Evolutionary conservation across 768 basidiomycete genomes (phyloP).

Genomic region (Dioszegia aurantiaca): DNA sequence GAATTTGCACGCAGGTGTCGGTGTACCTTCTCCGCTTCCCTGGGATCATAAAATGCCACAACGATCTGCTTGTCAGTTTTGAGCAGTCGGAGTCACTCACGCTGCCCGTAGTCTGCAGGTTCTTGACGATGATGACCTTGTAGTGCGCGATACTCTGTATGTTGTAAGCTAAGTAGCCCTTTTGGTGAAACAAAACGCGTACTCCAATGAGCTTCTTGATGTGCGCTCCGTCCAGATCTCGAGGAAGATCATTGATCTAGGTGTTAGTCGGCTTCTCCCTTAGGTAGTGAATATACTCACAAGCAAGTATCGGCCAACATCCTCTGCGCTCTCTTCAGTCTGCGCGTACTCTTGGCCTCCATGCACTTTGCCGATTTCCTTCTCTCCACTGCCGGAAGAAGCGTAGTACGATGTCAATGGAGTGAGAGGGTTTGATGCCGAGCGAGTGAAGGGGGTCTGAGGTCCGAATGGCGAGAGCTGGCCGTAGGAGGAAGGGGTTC

Average conservation of each 20-base stretch:
- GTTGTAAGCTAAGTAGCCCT: background rate
- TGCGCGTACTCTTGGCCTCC: background rate
- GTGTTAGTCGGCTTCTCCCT: background rate
- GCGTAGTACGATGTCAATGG: constrained; percentile 5
- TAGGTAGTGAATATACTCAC: constrained; percentile 11
- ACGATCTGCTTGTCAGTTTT: constrained; percentile 25
- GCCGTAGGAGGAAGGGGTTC: background rate
- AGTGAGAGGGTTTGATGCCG: constrained; percentile 4
- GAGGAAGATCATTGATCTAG: constrained; percentile 28
- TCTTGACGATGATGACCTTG: constrained; percentile 69
- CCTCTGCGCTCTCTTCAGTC: constrained; percentile 17
- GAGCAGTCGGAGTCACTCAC: constrained; percentile 16
- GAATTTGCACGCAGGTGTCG: constrained; percentile 14
- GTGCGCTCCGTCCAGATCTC: constrained; percentile 1
- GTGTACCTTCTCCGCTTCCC: constrained; percentile 32
- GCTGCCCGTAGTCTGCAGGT: constrained; percentile 20
- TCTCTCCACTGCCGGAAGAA: constrained; percentile 1
- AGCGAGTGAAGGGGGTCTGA: constrained; percentile 1
- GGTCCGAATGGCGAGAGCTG: constrained; percentile 14
- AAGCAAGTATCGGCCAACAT: constrained; percentile 31
- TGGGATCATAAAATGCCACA: constrained; percentile 37
- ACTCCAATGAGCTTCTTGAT: constrained; percentile 13
- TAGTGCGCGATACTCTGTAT: constrained; percentile 73
- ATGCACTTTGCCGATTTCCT: background rate
- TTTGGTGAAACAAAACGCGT: background rate